phyloP scores from a whole-genome alignment of 169 alveolate genomes.

The Cyclospora cayetanensis region DNA sequence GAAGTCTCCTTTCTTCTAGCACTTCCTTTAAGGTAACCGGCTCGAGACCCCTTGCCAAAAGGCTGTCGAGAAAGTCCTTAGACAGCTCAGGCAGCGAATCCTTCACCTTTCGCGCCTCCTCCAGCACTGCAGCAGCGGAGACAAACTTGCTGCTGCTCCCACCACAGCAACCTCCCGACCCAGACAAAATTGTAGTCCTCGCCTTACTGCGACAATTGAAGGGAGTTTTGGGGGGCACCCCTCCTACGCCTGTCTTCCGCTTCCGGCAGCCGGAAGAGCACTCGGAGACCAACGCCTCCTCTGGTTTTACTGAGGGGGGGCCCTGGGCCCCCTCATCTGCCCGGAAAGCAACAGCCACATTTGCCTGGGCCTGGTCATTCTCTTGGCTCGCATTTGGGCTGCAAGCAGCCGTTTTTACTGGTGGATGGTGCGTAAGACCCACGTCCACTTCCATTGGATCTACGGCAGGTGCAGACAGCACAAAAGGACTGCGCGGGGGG shows the following conservation, averaged over 20 bases:
- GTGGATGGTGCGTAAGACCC: slow-evolving; percentile 17
- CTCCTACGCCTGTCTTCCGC: slow-evolving; percentile 1
- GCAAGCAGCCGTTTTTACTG: slow-evolving; percentile 33
- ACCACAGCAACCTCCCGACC: neutral
- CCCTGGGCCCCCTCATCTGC: no score
- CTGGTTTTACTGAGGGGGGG: neutral
- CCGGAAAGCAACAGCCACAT: neutral
- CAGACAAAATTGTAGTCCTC: neutral
- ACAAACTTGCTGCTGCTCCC: slow-evolving; percentile 16
- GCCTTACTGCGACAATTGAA: slow-evolving; percentile 16
- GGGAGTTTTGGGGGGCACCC: neutral
- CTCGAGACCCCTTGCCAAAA: slow-evolving; percentile 56
- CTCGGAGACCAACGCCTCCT: neutral
- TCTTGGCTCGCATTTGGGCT: slow-evolving; percentile 60
- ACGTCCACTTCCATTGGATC: slow-evolving; percentile 59
- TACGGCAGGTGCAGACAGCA: no score
- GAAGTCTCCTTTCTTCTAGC: slow-evolving; percentile 73
- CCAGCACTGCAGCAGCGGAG: slow-evolving; percentile 37
- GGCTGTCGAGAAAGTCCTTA: slow-evolving; percentile 16
- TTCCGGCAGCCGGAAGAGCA: slow-evolving; percentile 15
- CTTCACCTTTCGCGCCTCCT: slow-evolving; percentile 22
- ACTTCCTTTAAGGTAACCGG: slow-evolving; percentile 79
- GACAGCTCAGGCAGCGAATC: slow-evolving; percentile 53
- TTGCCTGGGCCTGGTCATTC: slow-evolving; percentile 59
- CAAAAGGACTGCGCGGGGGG: no score